Evolutionary conservation across 1,139 yeast genomes (phyloP).

Genomic region (Yarrowia galli): DNA sequence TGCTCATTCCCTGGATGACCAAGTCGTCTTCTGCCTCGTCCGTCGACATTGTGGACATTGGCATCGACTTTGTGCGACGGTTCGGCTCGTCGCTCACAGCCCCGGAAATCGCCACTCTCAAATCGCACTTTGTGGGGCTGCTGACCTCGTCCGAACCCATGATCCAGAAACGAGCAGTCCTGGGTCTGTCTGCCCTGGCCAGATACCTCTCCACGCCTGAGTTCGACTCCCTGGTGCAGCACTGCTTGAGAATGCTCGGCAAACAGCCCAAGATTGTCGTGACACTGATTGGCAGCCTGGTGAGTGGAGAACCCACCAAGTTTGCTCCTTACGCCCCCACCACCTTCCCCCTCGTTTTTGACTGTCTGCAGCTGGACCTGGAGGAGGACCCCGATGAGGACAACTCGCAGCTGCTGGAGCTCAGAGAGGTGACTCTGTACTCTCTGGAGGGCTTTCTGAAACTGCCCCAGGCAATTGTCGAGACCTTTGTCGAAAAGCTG

Average conservation of each 20-base stretch:
- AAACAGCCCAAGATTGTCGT: conserved; percentile 40
- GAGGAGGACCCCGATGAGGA: conserved; percentile 44
- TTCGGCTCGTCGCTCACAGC: conserved; percentile 60
- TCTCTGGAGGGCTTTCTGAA: conserved; percentile 42
- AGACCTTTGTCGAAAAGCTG: conserved; percentile 49
- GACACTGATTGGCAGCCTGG: conserved; percentile 47
- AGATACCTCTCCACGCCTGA: conserved; percentile 49
- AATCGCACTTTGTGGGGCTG: conserved; percentile 46
- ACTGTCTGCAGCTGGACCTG: conserved; percentile 25
- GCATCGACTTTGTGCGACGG: conserved; percentile 63
- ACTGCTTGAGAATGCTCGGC: conserved; percentile 43
- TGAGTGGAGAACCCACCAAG: conserved; percentile 46
- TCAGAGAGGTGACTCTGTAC: conserved; percentile 49
- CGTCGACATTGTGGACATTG: conserved; percentile 69
- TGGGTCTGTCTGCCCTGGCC: conserved; percentile 56
- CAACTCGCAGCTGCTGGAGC: conserved; percentile 45
- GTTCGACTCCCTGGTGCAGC: conserved; percentile 46
- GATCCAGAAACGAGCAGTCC: conserved; percentile 59
- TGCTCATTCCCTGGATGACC: conserved; percentile 50
- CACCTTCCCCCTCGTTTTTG: conserved; percentile 12
- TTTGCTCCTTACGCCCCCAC: conserved; percentile 40
- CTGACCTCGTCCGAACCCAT: conserved; percentile 48
- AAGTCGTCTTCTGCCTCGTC: conserved; percentile 50
- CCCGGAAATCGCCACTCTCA: conserved; percentile 54
- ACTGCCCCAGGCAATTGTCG: conserved; percentile 45